These are phyloP conservation scores for Citrus mangshanensis DNA, from an alignment of 345 rosid genomes.

Conservation along the genomic window DNA sequence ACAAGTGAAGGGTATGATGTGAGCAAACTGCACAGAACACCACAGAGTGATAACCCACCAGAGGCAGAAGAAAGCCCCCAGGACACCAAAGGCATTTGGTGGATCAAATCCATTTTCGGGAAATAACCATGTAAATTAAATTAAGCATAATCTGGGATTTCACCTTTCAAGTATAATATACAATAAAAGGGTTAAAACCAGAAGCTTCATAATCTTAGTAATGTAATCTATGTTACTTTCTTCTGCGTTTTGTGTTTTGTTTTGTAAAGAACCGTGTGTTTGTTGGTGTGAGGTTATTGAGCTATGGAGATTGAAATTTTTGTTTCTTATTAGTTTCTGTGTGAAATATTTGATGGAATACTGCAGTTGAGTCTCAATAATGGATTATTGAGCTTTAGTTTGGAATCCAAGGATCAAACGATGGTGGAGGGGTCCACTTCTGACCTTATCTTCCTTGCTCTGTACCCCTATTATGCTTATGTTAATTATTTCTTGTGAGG, in stretches of 20 bases:
- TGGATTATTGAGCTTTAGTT: background rate
- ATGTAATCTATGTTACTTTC: background rate
- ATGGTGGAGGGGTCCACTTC: background rate
- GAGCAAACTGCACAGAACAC: constrained; percentile 72
- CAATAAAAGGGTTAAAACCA: too few relatives aligned
- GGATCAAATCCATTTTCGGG: constrained; percentile 78
- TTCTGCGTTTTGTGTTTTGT: background rate
- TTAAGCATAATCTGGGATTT: background rate
- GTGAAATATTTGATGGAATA: background rate
- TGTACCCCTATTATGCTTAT: background rate
- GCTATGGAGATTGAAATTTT: background rate
- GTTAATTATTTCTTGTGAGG: background rate
- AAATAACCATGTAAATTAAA: constrained; percentile 21
- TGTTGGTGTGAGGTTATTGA: background rate
- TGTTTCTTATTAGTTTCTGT: background rate
- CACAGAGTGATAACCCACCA: constrained; percentile 67
- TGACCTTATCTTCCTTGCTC: background rate
- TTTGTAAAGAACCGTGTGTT: background rate
- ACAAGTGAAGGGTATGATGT: constrained; percentile 61
- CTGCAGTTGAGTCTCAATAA: background rate
- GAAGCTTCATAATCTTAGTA: too few relatives aligned
- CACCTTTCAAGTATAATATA: background rate
- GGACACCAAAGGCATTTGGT: constrained; percentile 82
- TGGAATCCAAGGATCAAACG: background rate
- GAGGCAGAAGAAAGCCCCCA: constrained; percentile 41